Conservation (phyloP, 2,329 filamentous ascomycete species). For the Aspergillus sp. region DNA sequence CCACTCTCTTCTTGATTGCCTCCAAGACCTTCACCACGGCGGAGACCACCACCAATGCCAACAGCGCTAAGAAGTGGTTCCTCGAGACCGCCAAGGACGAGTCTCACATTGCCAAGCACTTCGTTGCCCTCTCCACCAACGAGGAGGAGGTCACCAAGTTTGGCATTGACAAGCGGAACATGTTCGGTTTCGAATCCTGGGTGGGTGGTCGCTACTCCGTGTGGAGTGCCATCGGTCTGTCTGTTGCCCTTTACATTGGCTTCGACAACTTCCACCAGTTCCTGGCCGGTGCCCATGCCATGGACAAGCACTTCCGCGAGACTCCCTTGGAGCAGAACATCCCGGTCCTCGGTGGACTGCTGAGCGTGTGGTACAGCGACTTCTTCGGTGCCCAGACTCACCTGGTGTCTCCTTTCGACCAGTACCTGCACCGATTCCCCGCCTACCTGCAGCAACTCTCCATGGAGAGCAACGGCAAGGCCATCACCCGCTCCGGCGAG, state of each 20-base stretch:
- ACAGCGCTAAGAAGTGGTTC: constrained; percentile 97
- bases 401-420: constrained; percentile 95
- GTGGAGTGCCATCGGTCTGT: constrained; percentile 97
- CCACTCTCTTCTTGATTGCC: constrained; percentile 96
- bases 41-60: constrained; percentile 95
- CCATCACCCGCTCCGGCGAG: constrained; percentile 80
- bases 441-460: constrained; percentile 98
- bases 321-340: constrained; percentile 94
- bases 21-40: constrained; percentile 99
- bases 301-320: constrained; percentile 97
- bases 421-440: constrained; percentile 98
- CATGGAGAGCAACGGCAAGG: constrained; percentile 99
- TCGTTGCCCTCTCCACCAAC: constrained; percentile 96
- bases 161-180: constrained; percentile 97
- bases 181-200: constrained; percentile 99
- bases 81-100: constrained; percentile 77
- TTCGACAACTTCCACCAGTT: constrained; percentile 98
- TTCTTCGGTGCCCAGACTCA: constrained; percentile 99
- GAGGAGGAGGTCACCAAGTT: constrained; percentile 95
- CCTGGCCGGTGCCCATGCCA: constrained; percentile 88
- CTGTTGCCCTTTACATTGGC: constrained; percentile 90
- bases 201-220: constrained; percentile 97
- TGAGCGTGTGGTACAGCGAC: constrained; percentile 98
- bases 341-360: constrained; percentile 81
- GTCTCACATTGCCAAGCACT: constrained; percentile 87